Evolutionary conservation across 495 filamentous ascomycete species (phyloP), one percentile per base, ranked within the genome.

Genomic region (Daldinia caldariorum): DNA sequence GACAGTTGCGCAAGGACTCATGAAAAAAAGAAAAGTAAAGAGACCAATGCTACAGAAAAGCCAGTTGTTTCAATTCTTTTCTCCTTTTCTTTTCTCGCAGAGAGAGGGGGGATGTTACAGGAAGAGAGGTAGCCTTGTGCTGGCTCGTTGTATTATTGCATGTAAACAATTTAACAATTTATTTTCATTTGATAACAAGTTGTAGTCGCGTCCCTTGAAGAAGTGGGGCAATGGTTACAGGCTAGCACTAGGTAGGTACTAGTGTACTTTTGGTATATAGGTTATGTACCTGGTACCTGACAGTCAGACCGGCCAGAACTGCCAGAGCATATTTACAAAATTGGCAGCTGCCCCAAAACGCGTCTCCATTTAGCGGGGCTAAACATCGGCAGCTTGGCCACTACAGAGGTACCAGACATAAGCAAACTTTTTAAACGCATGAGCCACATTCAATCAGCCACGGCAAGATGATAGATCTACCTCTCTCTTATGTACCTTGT

Each of bases 151-250:
- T 64, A 50, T 60, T 68, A 45, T 65, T 65, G 56, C 41, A 61
- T 58, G 69, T 72, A 72, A 72, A 72, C 69, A 67, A 72, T 66
- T 61, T 61, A 55, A 72, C 64, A 67, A 72, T 66, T 61, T 61
- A 55, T 43, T 54, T 63, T 63, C 55, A 55, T 57, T 56, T 66
- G 26, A 32, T 57, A 63, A 72, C 49, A 26, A 3, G 26, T 60
- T 38, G 69, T 20, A 56, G 61, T 72, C 69, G 69, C 69, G 69
- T 71, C 59, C 45, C 51, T 37, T 51, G 18, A 29, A 6, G 43
- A 62, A 41, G 61, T 65, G 61, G 61, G 67, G 61, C 37, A 32
- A 14, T 12, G 29, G 13, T 26, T 35, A 16, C 39, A 58, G 10
- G 63, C 37, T 38, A 54, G 18, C 43, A 16, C 26, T 26, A 26